Conservation (phyloP, 441 rosid genomes). For the Bocquillonia castaneifolia region DNA sequence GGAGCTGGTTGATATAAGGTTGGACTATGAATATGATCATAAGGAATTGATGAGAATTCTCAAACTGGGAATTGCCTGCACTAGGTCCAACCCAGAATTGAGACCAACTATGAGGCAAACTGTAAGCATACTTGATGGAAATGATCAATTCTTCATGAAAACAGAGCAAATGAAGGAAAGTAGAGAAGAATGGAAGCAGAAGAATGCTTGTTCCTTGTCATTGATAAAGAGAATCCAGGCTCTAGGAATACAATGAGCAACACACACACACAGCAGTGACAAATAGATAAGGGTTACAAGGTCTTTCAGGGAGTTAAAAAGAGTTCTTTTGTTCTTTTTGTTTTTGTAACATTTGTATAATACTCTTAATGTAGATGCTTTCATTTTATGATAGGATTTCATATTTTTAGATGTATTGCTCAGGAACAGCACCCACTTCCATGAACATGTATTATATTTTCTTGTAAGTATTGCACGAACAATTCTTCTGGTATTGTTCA, state of each 20-base stretch:
- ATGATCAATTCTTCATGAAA: constrained; percentile 40
- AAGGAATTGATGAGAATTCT: constrained; percentile 50
- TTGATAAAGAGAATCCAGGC: constrained; percentile 72
- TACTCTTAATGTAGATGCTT: constrained; percentile 21
- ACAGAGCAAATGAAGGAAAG: constrained; percentile 43
- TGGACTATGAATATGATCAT: constrained; percentile 43
- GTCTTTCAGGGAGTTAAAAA: background rate
- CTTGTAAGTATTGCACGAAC: background rate
- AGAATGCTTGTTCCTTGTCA: constrained; percentile 53
- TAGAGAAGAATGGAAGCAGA: constrained; percentile 56
- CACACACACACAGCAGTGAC: constrained; percentile 5
- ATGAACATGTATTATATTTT: background rate
- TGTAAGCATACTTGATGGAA: constrained; percentile 77
- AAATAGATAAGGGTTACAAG: background rate
- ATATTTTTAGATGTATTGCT: constrained; percentile 8
- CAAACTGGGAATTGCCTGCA: constrained; percentile 71
- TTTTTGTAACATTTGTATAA: constrained; percentile 18
- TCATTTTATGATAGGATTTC: constrained; percentile 20
- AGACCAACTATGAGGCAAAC: constrained; percentile 84
- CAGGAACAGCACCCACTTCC: too few species aligned
- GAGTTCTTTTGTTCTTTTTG: constrained; percentile 14
- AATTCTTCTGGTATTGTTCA: background rate
- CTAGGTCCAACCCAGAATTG: constrained; percentile 58
- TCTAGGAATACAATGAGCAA: constrained; percentile 65
- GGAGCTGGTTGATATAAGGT: constrained; percentile 54